phyloP scores from a whole-genome alignment of 2,329 filamentous ascomycete genomes.

The Triangularia verruculosa region DNA sequence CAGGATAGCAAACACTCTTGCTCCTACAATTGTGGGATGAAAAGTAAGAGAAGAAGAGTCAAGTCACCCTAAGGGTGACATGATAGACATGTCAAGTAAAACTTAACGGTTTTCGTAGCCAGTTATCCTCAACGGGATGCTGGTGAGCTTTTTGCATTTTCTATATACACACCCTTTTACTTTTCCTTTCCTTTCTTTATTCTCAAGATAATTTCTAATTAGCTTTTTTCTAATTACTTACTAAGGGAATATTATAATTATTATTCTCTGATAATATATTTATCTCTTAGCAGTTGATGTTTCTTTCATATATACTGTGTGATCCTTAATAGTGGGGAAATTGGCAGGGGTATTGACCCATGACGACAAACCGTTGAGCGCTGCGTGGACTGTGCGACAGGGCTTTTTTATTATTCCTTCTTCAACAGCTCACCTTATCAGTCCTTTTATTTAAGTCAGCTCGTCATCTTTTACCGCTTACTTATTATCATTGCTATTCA shows the following conservation, averaged over 20 bases:
- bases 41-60: too few relatives aligned
- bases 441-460: neutral
- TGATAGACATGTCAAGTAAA: too few relatives aligned
- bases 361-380: neutral
- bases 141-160: neutral
- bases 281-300: neutral
- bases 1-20: too few relatives aligned
- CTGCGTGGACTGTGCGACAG: neutral
- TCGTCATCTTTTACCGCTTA: neutral
- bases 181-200: too few relatives aligned
- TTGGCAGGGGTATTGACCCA: neutral
- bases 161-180: too few relatives aligned
- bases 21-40: too few relatives aligned
- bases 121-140: neutral
- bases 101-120: neutral
- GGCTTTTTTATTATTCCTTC: neutral
- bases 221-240: too few relatives aligned
- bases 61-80: too few relatives aligned
- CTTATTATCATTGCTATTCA: neutral
- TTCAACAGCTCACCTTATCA: neutral
- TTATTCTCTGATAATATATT: too few relatives aligned
- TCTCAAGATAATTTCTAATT: too few relatives aligned
- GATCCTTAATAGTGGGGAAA: neutral
- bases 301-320: neutral
- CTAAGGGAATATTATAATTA: too few relatives aligned